Base-by-base conservation (phyloP, 2,329 filamentous ascomycete genomes). In the Aspergillus aculeatus region DNA sequence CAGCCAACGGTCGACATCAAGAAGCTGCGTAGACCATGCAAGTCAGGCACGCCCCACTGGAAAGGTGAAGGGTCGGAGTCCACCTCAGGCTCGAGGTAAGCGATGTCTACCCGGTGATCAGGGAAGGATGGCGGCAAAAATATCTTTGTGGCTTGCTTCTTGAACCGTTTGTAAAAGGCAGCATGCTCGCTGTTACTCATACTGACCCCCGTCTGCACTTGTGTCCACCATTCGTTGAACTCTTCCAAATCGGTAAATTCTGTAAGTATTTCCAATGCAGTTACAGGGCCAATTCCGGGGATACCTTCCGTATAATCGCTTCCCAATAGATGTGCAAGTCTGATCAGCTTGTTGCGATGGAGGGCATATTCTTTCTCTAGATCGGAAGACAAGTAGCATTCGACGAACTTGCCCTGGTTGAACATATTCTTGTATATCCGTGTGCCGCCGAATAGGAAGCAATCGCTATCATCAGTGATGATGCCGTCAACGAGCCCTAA, bases 371-470 rank as follows among this genome's bases (percentile, higher is more conserved):
- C 96, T 67, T 90, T 90, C 69, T 96, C 91, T 0, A 99, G 81
- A 70, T 99, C 95, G 0, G 81, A 82, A 2, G 87, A 80, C 10
- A 99, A 84, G 72, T 98, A 99, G 77, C 95, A 98, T 78, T 99
- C 95, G 47, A 99, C 95, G 68, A 92, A 96, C 73, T 99, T 99
- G 75, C 95, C 95, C 68, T 92, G 89, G 76, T 97, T 99, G 82
- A 99, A 99, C 92, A 99, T 96, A 80, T 99, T 99, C 76, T 99
- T 99, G 82, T 99, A 99, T 23, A 99, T 90, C 19, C 94, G 84
- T 0, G 92, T 99, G 41, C 95, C 96, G 19, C 95, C 96, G 74
- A 99, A 99, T 0, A 99, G 84, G 71, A 99, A 99, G 0, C 89
- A 96, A 80, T 99, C 95, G 2, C 90, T 96, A 73, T 99, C 95